phyloP scores from a whole-genome alignment of 768 basidiomycete species.

The Mycena amicta region DNA sequence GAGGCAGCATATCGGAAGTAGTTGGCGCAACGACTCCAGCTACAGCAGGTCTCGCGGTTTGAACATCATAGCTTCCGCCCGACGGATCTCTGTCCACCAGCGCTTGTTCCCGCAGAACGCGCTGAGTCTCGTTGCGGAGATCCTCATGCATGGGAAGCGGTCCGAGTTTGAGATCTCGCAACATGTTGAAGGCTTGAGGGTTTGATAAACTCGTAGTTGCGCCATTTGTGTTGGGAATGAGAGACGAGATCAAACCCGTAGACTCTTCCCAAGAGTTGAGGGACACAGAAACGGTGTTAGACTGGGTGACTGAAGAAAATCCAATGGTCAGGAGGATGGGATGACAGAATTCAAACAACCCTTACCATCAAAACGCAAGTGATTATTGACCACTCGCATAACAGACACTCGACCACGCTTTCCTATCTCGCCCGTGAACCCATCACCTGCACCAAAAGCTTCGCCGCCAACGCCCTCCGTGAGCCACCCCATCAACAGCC shows the following conservation, averaged over 20 bases:
- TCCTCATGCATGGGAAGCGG: slow-evolving; percentile 78
- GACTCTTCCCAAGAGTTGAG: slow-evolving; percentile 80
- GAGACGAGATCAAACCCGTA: slow-evolving; percentile 79
- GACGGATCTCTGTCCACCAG: slow-evolving; percentile 71
- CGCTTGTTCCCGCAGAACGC: slow-evolving; percentile 79
- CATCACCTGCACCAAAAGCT: slow-evolving; percentile 75
- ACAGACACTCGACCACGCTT: slow-evolving; percentile 86
- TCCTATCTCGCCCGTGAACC: slow-evolving; percentile 80
- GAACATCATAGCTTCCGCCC: slow-evolving; percentile 67
- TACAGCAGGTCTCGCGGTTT: slow-evolving; percentile 51
- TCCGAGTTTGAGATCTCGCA: slow-evolving; percentile 83
- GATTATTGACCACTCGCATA: slow-evolving; percentile 93
- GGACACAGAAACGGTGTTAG: slow-evolving; percentile 65
- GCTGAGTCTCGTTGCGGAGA: slow-evolving; percentile 77
- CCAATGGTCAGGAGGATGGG: slow-evolving; percentile 4
- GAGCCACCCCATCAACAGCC: slow-evolving; percentile 92
- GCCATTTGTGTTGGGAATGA: slow-evolving; percentile 66
- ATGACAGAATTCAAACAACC: slow-evolving; percentile 11
- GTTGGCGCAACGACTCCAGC: slow-evolving; percentile 66
- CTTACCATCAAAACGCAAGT: slow-evolving; percentile 87
- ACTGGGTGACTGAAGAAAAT: slow-evolving; percentile 62
- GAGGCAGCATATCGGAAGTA: slow-evolving; percentile 75
- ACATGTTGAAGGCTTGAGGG: slow-evolving; percentile 73
- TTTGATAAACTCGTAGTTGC: slow-evolving; percentile 53
- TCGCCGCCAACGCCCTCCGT: slow-evolving; percentile 91